These are phyloP conservation scores for Ascochyta fabae DNA, from an alignment of 2,329 filamentous ascomycete genomes.

Conservation along the genomic window DNA sequence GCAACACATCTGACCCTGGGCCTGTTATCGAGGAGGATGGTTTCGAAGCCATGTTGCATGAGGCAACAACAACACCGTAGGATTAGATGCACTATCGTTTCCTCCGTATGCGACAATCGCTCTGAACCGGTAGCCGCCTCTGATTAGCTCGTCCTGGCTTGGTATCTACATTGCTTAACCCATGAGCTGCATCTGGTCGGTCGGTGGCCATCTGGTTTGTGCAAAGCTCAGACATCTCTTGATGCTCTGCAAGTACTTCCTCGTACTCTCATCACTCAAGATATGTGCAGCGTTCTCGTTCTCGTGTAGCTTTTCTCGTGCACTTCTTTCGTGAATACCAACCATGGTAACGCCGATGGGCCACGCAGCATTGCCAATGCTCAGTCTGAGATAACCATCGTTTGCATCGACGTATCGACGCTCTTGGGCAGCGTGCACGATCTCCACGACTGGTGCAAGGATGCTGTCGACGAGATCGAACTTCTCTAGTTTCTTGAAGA, in stretches of 20 bases:
- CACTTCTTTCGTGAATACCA: constrained; percentile 96
- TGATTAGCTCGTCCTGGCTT: no score
- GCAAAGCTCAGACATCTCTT: constrained; percentile 96
- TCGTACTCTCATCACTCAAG: constrained; percentile 93
- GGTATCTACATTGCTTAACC: constrained; percentile 58
- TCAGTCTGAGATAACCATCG: constrained; percentile 88
- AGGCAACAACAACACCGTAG: no score
- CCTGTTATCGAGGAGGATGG: no score
- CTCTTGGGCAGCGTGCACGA: constrained; percentile 88
- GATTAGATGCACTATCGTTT: no score
- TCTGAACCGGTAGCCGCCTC: no score
- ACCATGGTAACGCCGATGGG: constrained; percentile 99
- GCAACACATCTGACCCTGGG: no score
- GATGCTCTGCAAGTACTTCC: constrained; percentile 97
- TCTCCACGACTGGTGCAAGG: constrained; percentile 84
- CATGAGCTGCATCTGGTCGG: constrained; percentile 93
- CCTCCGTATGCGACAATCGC: no score
- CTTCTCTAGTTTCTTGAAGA: constrained; percentile 89
- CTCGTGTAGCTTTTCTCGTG: constrained; percentile 92
- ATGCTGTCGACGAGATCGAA: constrained; percentile 79
- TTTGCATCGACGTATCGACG: constrained; percentile 95
- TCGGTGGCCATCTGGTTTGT: constrained; percentile 93
- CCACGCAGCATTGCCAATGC: constrained; percentile 97
- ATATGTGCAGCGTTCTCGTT: constrained; percentile 84
- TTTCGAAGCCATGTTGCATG: no score